Base-by-base conservation (phyloP, 257 asterid genomes). In the Salvia splendens region DNA sequence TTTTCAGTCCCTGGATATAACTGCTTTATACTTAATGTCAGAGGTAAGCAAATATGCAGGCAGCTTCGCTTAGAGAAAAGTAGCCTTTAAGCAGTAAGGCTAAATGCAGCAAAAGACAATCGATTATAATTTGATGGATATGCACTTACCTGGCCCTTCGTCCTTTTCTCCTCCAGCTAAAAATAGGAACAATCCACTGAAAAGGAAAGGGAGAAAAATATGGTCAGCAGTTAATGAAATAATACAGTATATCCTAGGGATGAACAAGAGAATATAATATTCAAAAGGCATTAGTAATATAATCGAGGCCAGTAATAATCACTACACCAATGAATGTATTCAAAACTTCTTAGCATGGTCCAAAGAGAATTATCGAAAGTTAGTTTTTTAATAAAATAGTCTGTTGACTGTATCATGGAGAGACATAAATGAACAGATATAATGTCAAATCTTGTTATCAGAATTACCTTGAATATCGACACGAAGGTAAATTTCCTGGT, bases 101-200 rank as follows among this genome's bases (percentile, higher is more conserved):
- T 65, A 24, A 24, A 54, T 8, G 15, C 28, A 45, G 17, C 35
- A 41, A 42, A 28, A 38, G 12, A 62, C 53, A 38, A 12, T 61
- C n/a, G 45, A 8, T 50, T 6, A 12, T 11, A 57, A 46, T 64
- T 56, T 4, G 17, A 47, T 35, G 58, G 70, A 53, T 52, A 74
- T 50, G 61, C 28, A 81, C 91, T 78, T 75, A 93, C 97, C 76
- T 93, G 96, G 86, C 81, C 77, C 79, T 84, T 46, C 83, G 85
- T 12, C 88, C 86, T 80, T 76, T 90, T 75, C 67, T 82, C 79
- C 86, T 88, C 96, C 99, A 88, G 79, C 83, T 78, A 63, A 86
- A 73, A 60, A 85, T 58, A 67, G 96, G 84, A 33, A 76, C 49
- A 38, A 88, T 71, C 97, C 95, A 90, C 99, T 93, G 91, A 56